A percentile compares a stretch with the other conserved stretches of the same genome.
phyloP scores from a whole-genome alignment of 257 asterid species.

The Solanum habrochaites region DNA sequence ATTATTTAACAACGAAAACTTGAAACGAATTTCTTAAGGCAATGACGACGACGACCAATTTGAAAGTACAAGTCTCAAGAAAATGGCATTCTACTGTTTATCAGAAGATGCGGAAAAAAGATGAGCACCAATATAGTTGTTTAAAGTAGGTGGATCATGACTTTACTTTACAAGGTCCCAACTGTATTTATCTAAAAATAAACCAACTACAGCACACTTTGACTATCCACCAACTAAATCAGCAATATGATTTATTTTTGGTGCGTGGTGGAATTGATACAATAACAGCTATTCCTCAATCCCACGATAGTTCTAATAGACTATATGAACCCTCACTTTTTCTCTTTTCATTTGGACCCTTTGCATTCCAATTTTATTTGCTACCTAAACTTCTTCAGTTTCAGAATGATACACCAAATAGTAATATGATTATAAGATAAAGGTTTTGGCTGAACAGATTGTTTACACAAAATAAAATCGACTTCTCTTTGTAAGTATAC shows the following conservation, averaged over 20 bases:
- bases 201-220: neutral
- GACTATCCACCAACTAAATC: neutral
- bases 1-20: neutral
- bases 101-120: neutral
- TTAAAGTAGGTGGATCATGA: neutral
- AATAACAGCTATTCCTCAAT: neutral
- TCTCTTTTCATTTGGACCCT: neutral
- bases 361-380: neutral
- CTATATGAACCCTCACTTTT: neutral
- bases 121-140: neutral
- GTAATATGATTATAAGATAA: neutral
- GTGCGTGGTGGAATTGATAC: neutral
- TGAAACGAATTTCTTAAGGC: neutral
- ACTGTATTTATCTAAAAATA: neutral
- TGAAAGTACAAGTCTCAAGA: neutral
- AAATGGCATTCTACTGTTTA: neutral
- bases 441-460: neutral
- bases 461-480: neutral
- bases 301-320: neutral
- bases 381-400: neutral
- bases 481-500: neutral
- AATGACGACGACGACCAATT: neutral
- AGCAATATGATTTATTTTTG: neutral
- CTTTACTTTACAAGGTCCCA: neutral
- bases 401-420: neutral